Conservation (phyloP, 1,284 basidiomycete species). For the Leucoagaricus sp. region DNA sequence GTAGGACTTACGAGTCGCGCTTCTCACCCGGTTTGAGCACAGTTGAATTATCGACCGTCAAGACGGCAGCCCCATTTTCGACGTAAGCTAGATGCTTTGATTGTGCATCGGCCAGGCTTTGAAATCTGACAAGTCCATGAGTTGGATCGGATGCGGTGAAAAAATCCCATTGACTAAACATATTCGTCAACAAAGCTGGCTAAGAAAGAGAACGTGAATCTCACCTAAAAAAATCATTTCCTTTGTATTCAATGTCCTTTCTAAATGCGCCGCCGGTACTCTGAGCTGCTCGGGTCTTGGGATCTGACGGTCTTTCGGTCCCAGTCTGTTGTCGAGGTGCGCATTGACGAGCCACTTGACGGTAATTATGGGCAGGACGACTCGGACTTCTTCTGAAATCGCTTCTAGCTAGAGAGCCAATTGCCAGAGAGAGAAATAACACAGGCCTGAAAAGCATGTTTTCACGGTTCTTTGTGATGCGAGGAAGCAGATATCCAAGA, state of each 20-base stretch:
- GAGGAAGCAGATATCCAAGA: background rate
- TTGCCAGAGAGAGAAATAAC: conserved; percentile 8
- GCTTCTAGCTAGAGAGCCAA: conserved; percentile 12
- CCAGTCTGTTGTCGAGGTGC: background rate
- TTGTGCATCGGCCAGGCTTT: conserved; percentile 45
- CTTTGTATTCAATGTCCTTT: conserved; percentile 35
- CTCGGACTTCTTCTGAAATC: background rate
- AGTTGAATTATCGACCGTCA: conserved; percentile 65
- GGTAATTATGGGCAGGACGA: conserved; percentile 10
- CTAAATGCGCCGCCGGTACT: conserved; percentile 17
- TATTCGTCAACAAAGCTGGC: background rate
- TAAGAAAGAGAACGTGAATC: conserved; percentile 9
- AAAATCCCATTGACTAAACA: conserved; percentile 61
- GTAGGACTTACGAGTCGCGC: conserved; percentile 64
- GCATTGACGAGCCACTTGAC: background rate
- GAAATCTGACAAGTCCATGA: conserved; percentile 61
- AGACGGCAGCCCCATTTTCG: conserved; percentile 49
- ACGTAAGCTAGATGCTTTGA: conserved; percentile 58
- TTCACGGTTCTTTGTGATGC: background rate
- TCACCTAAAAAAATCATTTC: conserved; percentile 39
- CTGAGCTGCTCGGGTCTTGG: background rate
- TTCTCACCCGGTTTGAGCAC: conserved; percentile 50
- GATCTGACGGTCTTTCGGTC: no score
- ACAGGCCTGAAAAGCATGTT: background rate
- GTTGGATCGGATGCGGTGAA: conserved; percentile 68